Evolutionary conservation across 2,329 filamentous ascomycete species (phyloP), one percentile per base, ranked within the genome.

Genomic region (Beauveria varroae): DNA sequence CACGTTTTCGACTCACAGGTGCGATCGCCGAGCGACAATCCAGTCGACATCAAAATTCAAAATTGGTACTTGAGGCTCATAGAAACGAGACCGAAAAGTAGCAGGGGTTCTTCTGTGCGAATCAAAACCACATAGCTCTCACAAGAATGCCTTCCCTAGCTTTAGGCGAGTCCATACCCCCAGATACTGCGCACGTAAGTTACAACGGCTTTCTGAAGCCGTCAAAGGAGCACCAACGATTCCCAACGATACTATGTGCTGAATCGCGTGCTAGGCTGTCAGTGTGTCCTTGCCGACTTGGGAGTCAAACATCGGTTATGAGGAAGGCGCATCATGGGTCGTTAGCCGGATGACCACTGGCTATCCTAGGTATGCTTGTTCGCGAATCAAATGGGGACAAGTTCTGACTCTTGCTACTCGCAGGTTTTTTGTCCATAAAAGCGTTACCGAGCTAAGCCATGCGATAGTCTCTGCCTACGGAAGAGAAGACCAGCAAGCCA

Each of bases 281-380:
- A 98, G 93, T 73, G 93, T 98, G 47, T 98, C 95, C 18, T 79
- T 99, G 28, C 95, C 95, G 44, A 96, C 92, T 76, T 99, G 95
- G 95, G 82, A 81, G 66, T 81, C 92, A 66, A 98, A 96, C 69
- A 81, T 99, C 44, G 93, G 86, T 46, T 99, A 99, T 71, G 95
- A 99, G 74, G 92, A 99, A 74, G 93, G 92, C 56, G 83, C 96
- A 71, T 79, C 87, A 61, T 95, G 91, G 88, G 90, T 99, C n/a
- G 65, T 95, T 20, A 83, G 82, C 64, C 88, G 87, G 71, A 89
- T 99, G 92, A 82, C 85, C 65, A 96, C 90, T 50, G 95, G 95
- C 41, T 99, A 99, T 74, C 95, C 95, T 63, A 85, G 89, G 87
- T 90, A 74, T 62, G 75, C 65, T 47, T 59, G 37, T 52, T 37